phyloP scores from a whole-genome alignment of 805 yeast species.

The Zygosaccharomyces siamensis region DNA sequence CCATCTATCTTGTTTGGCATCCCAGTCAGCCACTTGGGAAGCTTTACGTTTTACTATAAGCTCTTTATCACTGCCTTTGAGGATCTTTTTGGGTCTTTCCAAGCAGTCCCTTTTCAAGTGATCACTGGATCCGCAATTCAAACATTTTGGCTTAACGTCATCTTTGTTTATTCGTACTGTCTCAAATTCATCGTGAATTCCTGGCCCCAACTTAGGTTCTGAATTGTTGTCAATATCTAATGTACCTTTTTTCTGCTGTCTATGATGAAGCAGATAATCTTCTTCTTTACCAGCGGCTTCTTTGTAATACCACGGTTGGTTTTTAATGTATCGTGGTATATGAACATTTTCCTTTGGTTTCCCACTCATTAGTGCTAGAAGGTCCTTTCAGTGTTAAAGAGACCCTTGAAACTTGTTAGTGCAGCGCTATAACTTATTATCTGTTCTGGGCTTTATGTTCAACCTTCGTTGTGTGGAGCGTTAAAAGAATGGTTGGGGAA shows the following conservation, averaged over 20 bases:
- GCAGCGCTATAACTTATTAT: no score
- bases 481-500: no score
- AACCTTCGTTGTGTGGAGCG: no score
- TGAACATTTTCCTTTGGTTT: constrained; percentile 22
- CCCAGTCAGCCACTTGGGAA: constrained; percentile 43
- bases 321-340: constrained; percentile 31
- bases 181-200: constrained; percentile 48
- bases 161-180: constrained; percentile 14
- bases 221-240: constrained; percentile 42
- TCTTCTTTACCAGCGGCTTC: constrained; percentile 13
- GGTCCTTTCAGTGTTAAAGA: neutral
- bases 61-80: constrained; percentile 28
- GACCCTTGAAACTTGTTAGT: no score
- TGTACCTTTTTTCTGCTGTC: constrained; percentile 34
- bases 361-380: constrained; percentile 3
- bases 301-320: constrained; percentile 34
- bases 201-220: constrained; percentile 51
- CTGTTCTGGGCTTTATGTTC: no score
- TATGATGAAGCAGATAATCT: constrained; percentile 57
- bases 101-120: constrained; percentile 53
- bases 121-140: constrained; percentile 52
- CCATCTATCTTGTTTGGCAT: constrained; percentile 75
- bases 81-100: constrained; percentile 47
- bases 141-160: constrained; percentile 39
- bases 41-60: constrained; percentile 19